Evolutionary conservation across 2,329 filamentous ascomycete species (phyloP), one percentile per base, ranked within the genome.

Genomic region (Akanthomyces dipterigenus): DNA sequence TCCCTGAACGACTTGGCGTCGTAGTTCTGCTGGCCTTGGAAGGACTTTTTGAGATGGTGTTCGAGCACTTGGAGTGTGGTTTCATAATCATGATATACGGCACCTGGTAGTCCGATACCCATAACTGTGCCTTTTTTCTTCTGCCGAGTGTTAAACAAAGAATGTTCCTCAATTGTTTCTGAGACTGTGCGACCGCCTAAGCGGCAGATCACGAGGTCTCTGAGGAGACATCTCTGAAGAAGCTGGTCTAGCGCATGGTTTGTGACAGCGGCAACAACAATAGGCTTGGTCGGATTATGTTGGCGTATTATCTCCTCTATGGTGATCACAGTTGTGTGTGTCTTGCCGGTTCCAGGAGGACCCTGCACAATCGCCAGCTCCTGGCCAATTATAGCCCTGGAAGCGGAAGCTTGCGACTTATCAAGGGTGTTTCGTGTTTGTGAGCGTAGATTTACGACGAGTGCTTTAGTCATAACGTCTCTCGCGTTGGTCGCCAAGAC

Each of bases 241-340:
- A 97, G 78, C 69, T 96, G 92, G 67, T 97, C 92, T 0, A 96
- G 76, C 0, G 92, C 92, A 72, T 96, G 91, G 63, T 97, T 97
- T 0, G 92, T 97, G 67, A 96, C 91, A 8, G 91, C 91, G 0
- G 91, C 83, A 3, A 96, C 79, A 22, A 96, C 80, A 34, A 97
- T 86, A 0, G 90, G 90, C 68, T 84, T 80, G 58, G 93, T 76
- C 1, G 88, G 78, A 51, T 83, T 84, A 6, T 26, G 24, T 9
- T 42, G 40, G 5, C 58, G 40, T 1, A 73, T 55, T 3, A 68
- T 64, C 34, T 70, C 73, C 16, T 71, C 65, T 11, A 97, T 72
- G 0, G 88, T 88, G 28, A 86, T 76, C 2, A 93, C 84, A 0
- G 91, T 95, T 0, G 92, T 88, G 65, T 88, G 88, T 0, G 93